Evolutionary conservation across 768 basidiomycete species (phyloP).

Genomic region (Boletus subcaerulescens): DNA sequence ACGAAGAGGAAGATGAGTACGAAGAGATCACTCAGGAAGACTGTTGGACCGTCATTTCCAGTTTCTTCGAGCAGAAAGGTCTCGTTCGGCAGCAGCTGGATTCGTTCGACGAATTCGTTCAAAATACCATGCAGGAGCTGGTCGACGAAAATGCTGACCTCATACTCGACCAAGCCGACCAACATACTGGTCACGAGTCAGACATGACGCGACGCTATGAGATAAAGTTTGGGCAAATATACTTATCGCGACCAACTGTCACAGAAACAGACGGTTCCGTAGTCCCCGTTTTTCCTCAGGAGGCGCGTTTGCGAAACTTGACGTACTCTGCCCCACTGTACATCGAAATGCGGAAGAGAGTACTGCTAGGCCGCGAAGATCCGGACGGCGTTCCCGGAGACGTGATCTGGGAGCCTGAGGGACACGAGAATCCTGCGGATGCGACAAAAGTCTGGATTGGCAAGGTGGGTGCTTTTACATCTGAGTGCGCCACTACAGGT

Average conservation of each 20-base stretch:
- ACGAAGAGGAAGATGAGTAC: conserved; percentile 53
- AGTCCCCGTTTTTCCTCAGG: conserved; percentile 93
- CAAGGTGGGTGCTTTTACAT: conserved; percentile 54
- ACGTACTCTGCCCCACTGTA: conserved; percentile 96
- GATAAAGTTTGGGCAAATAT: conserved; percentile 97
- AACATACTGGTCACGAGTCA: conserved; percentile 86
- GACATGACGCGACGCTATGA: conserved; percentile 90
- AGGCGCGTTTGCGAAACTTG: conserved; percentile 89
- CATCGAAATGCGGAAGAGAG: conserved; percentile 90
- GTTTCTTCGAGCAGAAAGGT: conserved; percentile 97
- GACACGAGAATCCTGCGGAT: conserved; percentile 60
- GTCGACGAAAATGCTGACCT: conserved; percentile 96
- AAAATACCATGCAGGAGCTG: conserved; percentile 99
- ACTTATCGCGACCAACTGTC: conserved; percentile 90
- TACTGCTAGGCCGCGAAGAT: conserved; percentile 77
- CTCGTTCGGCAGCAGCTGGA: conserved; percentile 97
- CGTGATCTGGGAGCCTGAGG: conserved; percentile 71
- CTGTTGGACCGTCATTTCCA: conserved; percentile 93
- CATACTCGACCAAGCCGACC: conserved; percentile 93
- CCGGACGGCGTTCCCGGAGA: conserved; percentile 79
- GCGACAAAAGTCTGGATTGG: conserved; percentile 91
- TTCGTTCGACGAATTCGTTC: conserved; percentile 98
- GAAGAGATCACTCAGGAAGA: conserved; percentile 90
- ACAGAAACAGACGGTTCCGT: conserved; percentile 96
- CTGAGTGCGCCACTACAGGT: conserved; percentile 7